phyloP scores from a whole-genome alignment of 495 filamentous ascomycete species.

The Tuber magnatum region DNA sequence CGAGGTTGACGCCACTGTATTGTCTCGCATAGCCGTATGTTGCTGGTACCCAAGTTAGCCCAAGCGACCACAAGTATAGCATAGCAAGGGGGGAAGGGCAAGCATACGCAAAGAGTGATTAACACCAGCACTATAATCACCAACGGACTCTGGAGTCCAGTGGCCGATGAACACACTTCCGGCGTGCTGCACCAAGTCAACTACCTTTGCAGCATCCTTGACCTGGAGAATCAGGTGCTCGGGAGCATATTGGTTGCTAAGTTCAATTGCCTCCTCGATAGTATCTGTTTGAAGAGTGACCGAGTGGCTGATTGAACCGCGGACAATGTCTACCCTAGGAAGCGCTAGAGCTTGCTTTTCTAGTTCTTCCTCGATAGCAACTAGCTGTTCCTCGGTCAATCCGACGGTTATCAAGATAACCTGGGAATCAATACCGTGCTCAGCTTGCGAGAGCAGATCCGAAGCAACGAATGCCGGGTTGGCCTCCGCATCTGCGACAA shows the following conservation, averaged over 20 bases:
- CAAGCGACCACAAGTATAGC: neutral
- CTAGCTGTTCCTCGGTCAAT: slow-evolving; percentile 60
- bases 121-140: slow-evolving; percentile 94
- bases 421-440: slow-evolving; percentile 92
- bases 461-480: slow-evolving; percentile 94
- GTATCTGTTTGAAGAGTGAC: slow-evolving; percentile 75
- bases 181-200: slow-evolving; percentile 80
- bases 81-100: slow-evolving; percentile 5
- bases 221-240: slow-evolving; percentile 95
- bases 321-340: slow-evolving; percentile 85
- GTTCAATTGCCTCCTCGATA: slow-evolving; percentile 72
- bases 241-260: slow-evolving; percentile 93
- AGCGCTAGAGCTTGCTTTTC: slow-evolving; percentile 81
- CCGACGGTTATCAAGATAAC: slow-evolving; percentile 86
- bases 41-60: slow-evolving; percentile 50
- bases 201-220: slow-evolving; percentile 59
- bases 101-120: slow-evolving; percentile 93
- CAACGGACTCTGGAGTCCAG: slow-evolving; percentile 96
- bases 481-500: slow-evolving; percentile 82
- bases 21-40: slow-evolving; percentile 97
- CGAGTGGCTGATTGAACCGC: slow-evolving; percentile 82
- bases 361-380: slow-evolving; percentile 81
- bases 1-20: slow-evolving; percentile 94
- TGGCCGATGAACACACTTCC: slow-evolving; percentile 90
- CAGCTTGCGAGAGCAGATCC: slow-evolving; percentile 88